phyloP scores from a whole-genome alignment of 371 early-diverging fungal species.

The Fennellomyces sp. region DNA sequence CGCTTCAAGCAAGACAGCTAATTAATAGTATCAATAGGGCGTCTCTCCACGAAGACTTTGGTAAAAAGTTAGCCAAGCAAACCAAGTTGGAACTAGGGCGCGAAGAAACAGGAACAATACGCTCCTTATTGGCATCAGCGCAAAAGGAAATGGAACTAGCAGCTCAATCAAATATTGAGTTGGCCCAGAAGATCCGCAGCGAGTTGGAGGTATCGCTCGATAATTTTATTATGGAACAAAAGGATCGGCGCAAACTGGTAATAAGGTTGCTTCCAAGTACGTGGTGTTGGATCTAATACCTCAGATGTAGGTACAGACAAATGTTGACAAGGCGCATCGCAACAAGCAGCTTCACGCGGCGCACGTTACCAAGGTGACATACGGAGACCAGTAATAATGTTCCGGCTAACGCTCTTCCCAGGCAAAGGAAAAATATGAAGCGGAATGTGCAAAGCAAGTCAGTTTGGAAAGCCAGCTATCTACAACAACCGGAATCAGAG shows the following conservation, averaged over 20 bases:
- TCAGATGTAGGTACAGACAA: conserved; percentile 48
- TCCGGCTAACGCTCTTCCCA: too few relatives aligned
- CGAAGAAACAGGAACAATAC: conserved; percentile 83
- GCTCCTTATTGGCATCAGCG: conserved; percentile 68
- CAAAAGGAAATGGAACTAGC: conserved; percentile 79
- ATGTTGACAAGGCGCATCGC: conserved; percentile 57
- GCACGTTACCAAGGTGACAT: conserved; percentile 43
- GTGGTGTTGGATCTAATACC: too few relatives aligned
- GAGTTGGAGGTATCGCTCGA: conserved; percentile 74
- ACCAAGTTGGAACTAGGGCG: conserved; percentile 76
- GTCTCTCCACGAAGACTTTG: conserved; percentile 86
- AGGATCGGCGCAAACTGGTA: conserved; percentile 72
- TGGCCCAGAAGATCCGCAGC: conserved; percentile 78
- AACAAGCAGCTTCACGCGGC: conserved; percentile 53
- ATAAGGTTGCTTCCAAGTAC: too few relatives aligned
- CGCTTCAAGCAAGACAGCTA: too few relatives aligned
- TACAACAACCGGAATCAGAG: conserved; percentile 22
- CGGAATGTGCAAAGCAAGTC: conserved; percentile 55
- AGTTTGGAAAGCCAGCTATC: conserved; percentile 40
- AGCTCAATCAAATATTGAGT: conserved; percentile 76
- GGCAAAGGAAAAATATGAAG: conserved; percentile 74
- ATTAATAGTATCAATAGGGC: too few relatives aligned
- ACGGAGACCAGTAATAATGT: too few relatives aligned
- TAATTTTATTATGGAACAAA: conserved; percentile 83
- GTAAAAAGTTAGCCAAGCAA: conserved; percentile 78